phyloP scores from a whole-genome alignment of 192 early-diverging fungal genomes.

The Coemansia sp. region DNA sequence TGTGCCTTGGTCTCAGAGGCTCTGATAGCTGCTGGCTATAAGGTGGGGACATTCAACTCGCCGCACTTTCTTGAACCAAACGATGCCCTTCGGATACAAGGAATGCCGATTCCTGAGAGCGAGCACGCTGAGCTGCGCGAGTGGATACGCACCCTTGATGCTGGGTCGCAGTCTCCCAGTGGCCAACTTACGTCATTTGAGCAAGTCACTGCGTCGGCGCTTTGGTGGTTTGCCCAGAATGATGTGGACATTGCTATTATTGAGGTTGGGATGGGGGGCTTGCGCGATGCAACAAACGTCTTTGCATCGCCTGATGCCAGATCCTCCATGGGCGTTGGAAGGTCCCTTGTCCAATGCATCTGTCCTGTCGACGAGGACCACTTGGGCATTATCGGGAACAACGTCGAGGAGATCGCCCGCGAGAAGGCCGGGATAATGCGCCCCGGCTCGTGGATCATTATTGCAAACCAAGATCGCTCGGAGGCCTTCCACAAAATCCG shows the following conservation, averaged over 20 bases:
- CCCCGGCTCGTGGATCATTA: conserved; percentile 43
- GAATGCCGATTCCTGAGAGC: conserved; percentile 36
- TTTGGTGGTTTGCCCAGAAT: conserved; percentile 60
- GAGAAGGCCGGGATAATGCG: conserved; percentile 82
- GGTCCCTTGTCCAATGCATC: conserved; percentile 57
- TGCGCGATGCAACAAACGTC: conserved; percentile 82
- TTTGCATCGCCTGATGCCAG: conserved; percentile 50
- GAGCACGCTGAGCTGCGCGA: conserved; percentile 46
- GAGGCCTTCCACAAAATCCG: conserved; percentile 47
- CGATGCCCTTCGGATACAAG: conserved; percentile 67
- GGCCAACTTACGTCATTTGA: conserved; percentile 70
- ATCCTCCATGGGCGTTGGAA: conserved; percentile 49
- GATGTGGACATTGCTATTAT: conserved; percentile 72
- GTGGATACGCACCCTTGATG: conserved; percentile 49
- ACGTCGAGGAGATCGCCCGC: conserved; percentile 64
- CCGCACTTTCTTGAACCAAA: conserved; percentile 70
- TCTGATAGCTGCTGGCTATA: conserved; percentile 38
- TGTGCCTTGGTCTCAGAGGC: conserved; percentile 58
- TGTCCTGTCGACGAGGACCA: conserved; percentile 77
- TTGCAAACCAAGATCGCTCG: conserved; percentile 37
- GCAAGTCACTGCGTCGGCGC: conserved; percentile 59
- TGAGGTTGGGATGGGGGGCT: conserved; percentile 82
- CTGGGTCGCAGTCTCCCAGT: conserved; percentile 13
- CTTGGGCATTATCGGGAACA: conserved; percentile 66
- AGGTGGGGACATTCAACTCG: conserved; percentile 69